Evolutionary conservation across 1,284 basidiomycete species (phyloP), one percentile per base, ranked within the genome.

Genomic region (Megacollybia platyphylla): DNA sequence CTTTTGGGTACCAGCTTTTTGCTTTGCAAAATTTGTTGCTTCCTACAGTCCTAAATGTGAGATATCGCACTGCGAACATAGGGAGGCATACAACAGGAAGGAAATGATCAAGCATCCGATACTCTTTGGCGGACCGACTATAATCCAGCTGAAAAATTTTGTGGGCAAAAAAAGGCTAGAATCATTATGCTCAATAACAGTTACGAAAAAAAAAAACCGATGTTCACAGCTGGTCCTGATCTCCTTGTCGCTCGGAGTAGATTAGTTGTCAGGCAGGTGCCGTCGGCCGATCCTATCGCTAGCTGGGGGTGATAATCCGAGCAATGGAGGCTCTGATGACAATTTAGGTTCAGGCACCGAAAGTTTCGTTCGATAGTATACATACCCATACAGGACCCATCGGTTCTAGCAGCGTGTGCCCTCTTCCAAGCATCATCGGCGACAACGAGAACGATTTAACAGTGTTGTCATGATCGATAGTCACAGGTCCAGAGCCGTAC

Each of bases 281-380:
- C 93, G 59, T 97, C 91, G 1, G 87, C 76, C 2, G 80, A 79
- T 4, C 80, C 85, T 5, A 84, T 71, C 0, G 84, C 86, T 7
- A 93, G 59, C 54, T 90, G 86, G 5, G 88, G 79, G 54, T 97
- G 92, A 54, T 83, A 87, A 42, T 92, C 86, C 0, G 89, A 93
- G 1, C 78, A 68, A 40, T 69, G 64, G 10, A 93, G 58, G 46
- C 70, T 76, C 88, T 93, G 52, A 27, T 17, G 8, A 28, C n/a
- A 28, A 5, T 24, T 35, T n/a, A 32, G 13, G 28, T 26, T 10
- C 13, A 24, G 35, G 24, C 36, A n/a, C 6, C 17, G 7, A 43
- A 26, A 43, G 2, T 32, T 26, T 26, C 24, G 7, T 28, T 46
- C 49, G 3, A 2, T 18, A 15, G 11, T 29, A 28, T 1, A 57